A percentile compares a stretch with the other conserved stretches of the same genome.
Conservation (phyloP, 73 alveolate species). For the Durusdinium trenchii region DNA sequence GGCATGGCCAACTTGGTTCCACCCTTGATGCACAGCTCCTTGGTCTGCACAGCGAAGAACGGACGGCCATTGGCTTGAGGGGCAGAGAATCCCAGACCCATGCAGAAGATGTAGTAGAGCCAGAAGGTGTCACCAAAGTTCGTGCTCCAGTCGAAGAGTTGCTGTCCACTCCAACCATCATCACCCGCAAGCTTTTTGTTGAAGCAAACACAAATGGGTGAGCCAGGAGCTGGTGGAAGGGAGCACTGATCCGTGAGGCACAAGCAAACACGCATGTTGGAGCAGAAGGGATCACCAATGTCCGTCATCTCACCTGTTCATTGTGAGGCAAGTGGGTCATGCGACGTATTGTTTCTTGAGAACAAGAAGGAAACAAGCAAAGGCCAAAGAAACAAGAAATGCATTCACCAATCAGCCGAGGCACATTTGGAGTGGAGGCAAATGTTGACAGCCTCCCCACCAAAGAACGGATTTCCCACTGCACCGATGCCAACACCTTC, state of each 20-base stretch:
- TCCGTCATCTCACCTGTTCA: slow-evolving; percentile 32
- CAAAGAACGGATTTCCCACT: slow-evolving; percentile 11
- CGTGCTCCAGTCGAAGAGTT: slow-evolving; percentile 49
- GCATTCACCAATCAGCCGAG: neutral
- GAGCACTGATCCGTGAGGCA: slow-evolving; percentile 40
- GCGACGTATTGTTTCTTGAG: no score
- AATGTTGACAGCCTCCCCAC: neutral
- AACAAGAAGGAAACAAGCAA: no score
- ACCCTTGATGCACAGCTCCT: slow-evolving; percentile 56
- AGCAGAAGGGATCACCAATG: slow-evolving; percentile 16
- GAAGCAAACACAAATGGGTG: no score
- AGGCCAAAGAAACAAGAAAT: no score
- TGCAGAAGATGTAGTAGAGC: slow-evolving; percentile 28
- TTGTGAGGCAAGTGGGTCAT: no score
- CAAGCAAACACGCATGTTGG: slow-evolving; percentile 8
- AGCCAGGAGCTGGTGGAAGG: no score
- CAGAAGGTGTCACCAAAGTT: slow-evolving; percentile 42
- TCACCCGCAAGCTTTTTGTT: slow-evolving; percentile 35
- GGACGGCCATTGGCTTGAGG: slow-evolving; percentile 45
- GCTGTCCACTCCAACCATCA: slow-evolving; percentile 70
- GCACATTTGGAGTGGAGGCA: slow-evolving; percentile 8
- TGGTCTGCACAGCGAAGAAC: neutral
- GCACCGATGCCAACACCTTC: slow-evolving; percentile 18
- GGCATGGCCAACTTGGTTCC: slow-evolving; percentile 38
- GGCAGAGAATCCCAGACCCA: slow-evolving; percentile 18